Conservation (phyloP, 139 green algal species). For the Chlamydomonas schloesseri region DNA sequence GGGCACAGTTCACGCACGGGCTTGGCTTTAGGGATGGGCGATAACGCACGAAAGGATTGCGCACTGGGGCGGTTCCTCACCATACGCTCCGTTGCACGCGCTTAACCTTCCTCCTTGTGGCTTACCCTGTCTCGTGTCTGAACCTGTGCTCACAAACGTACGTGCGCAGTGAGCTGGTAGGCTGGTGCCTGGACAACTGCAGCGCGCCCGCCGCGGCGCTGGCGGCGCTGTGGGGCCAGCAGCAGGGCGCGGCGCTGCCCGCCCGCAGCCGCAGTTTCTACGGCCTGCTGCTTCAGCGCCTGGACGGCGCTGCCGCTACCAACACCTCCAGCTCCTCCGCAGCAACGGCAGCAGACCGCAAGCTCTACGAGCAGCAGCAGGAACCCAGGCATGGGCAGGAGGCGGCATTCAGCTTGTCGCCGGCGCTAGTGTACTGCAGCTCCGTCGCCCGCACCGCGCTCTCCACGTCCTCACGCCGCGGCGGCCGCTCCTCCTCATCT, state of each 20-base stretch:
- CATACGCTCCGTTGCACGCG: too few relatives aligned
- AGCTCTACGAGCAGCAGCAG: too few relatives aligned
- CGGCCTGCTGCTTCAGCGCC: not conserved
- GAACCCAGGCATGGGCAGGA: too few relatives aligned
- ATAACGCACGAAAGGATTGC: too few relatives aligned
- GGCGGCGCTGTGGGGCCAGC: constrained; percentile 22
- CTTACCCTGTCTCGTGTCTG: too few relatives aligned
- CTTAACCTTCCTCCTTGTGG: too few relatives aligned
- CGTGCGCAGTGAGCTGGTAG: constrained; percentile 38
- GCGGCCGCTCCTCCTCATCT: not conserved
- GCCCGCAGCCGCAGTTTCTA: constrained; percentile 14
- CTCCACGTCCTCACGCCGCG: not conserved
- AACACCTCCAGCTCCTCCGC: not conserved
- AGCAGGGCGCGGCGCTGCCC: not conserved
- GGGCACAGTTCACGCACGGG: too few relatives aligned
- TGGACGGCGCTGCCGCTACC: not conserved
- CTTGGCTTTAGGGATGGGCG: too few relatives aligned
- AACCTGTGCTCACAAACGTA: too few relatives aligned
- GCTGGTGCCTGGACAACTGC: constrained; percentile 42
- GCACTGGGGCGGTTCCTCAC: too few relatives aligned
- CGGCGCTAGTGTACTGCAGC: too few relatives aligned
- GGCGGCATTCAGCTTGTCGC: too few relatives aligned
- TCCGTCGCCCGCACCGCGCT: not conserved
- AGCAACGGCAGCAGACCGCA: not conserved
- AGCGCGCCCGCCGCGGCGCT: constrained; percentile 7